Evolutionary conservation across 2,329 filamentous ascomycete species (phyloP), one percentile per base, ranked within the genome.

Genomic region (Diplodia scrobiculata): DNA sequence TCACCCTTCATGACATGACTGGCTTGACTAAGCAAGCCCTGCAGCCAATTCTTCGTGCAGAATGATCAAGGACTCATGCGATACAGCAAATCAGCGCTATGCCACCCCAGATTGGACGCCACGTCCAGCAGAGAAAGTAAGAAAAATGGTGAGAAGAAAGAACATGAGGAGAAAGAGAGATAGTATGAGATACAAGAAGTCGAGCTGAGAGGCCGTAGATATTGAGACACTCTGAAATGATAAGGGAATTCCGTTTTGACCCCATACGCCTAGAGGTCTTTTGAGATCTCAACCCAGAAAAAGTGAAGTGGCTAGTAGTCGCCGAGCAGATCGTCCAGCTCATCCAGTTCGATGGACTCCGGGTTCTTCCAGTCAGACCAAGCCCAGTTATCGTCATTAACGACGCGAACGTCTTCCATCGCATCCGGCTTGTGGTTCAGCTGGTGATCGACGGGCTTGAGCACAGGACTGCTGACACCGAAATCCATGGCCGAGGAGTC

Each of bases 341-440:
- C 95, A 54, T 97, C 92, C 58, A 98, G 86, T 76, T 96, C 92
- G 71, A 98, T 89, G 70, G 88, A 90, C 80, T 98, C 95, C 1
- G 93, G 92, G 75, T 88, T 92, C 75, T 84, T 83, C 73, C 87
- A 77, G 67, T 86, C 84, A 29, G 70, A 70, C 71, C 71, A 73
- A 48, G 70, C 70, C 73, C 71, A 75, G 55, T 73, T 75, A 51
- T 69, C 68, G 69, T 70, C 74, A 48, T 67, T 69, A 38, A 71
- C 71, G 65, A 74, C 70, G 69, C 77, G 77, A 36, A 73, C 69
- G 63, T 74, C 71, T 66, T 73, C 71, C 60, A 73, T 72, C 47
- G 54, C 45, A 17, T 66, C 64, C 58, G 69, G 68, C 32, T 72
- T 72, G 32, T 73, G 72, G 14, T 55, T 38, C 14, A 2, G 1